Percentiles rank a stretch among this genome's conserved stretches.
Evolutionary conservation across 495 filamentous ascomycete genomes (phyloP).

Genomic region (Neurospora sp.): DNA sequence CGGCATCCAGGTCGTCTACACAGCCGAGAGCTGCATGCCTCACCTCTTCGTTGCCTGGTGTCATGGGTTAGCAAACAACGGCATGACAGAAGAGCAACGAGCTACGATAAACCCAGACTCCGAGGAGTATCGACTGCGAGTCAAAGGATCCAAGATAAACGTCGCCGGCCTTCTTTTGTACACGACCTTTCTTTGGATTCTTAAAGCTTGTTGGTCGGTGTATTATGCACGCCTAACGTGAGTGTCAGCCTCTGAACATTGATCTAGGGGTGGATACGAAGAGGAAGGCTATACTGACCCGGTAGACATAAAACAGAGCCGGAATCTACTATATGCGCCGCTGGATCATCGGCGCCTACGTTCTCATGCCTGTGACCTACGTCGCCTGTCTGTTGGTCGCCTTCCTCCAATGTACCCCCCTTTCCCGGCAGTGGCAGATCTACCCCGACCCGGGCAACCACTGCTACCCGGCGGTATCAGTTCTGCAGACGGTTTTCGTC

Average conservation of each 20-base stretch:
- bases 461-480: constrained; percentile 21
- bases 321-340: constrained; percentile 34
- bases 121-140: constrained; percentile 37
- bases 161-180: constrained; percentile 49
- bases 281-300: background rate
- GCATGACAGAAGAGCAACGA: constrained; percentile 43
- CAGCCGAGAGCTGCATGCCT: constrained; percentile 24
- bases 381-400: constrained; percentile 36
- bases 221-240: constrained; percentile 50
- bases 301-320: constrained; percentile 14
- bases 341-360: constrained; percentile 38
- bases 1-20: constrained; percentile 28
- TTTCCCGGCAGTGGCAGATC: constrained; percentile 50
- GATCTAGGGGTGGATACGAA: background rate
- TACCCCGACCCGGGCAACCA: constrained; percentile 42
- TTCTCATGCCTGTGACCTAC: constrained; percentile 38
- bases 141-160: constrained; percentile 48
- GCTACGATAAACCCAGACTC: constrained; percentile 26
- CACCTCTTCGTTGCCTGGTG: constrained; percentile 20
- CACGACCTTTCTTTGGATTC: constrained; percentile 43
- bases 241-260: background rate
- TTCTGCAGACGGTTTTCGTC: constrained; percentile 23
- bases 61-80: constrained; percentile 39
- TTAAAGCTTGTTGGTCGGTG: constrained; percentile 50
- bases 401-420: constrained; percentile 33